A percentile compares a stretch with the other conserved stretches of the same genome.
phyloP scores from a whole-genome alignment of 352 stramenopile species.

The Pythium brachiatum region DNA sequence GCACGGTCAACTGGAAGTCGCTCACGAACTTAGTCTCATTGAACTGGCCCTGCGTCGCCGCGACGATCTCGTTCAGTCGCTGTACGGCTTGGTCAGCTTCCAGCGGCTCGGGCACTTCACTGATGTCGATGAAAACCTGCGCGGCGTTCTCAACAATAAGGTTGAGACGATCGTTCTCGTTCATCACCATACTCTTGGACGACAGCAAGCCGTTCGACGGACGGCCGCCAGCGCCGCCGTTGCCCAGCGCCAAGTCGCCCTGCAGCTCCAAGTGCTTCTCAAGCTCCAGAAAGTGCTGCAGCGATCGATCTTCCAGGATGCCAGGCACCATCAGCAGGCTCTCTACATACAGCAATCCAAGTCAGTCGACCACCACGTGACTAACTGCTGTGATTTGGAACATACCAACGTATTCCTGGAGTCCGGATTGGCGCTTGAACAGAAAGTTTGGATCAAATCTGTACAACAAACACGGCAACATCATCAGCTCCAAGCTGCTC shows the following conservation, averaged over 20 bases:
- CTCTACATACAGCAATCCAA: conserved; percentile 23
- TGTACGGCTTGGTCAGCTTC: conserved; percentile 75
- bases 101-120: conserved; percentile 73
- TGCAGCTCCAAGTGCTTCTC: conserved; percentile 77
- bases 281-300: conserved; percentile 78
- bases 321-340: conserved; percentile 61
- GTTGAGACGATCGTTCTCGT: conserved; percentile 73
- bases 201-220: conserved; percentile 45
- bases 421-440: conserved; percentile 64
- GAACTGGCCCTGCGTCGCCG: conserved; percentile 41
- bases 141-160: conserved; percentile 74
- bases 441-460: conserved; percentile 87
- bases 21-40: conserved; percentile 53
- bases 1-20: conserved; percentile 48
- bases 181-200: conserved; percentile 55
- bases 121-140: conserved; percentile 83
- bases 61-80: conserved; percentile 75
- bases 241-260: conserved; percentile 37
- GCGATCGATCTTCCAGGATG: conserved; percentile 70
- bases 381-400: too few relatives aligned
- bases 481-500: not conserved
- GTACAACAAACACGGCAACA: not conserved
- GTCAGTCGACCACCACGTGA: not conserved
- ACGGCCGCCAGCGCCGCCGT: conserved; percentile 25
- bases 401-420: conserved; percentile 74